Base-by-base conservation (phyloP, 2,329 filamentous ascomycete species). In the Ophiostoma triangulosporum region DNA sequence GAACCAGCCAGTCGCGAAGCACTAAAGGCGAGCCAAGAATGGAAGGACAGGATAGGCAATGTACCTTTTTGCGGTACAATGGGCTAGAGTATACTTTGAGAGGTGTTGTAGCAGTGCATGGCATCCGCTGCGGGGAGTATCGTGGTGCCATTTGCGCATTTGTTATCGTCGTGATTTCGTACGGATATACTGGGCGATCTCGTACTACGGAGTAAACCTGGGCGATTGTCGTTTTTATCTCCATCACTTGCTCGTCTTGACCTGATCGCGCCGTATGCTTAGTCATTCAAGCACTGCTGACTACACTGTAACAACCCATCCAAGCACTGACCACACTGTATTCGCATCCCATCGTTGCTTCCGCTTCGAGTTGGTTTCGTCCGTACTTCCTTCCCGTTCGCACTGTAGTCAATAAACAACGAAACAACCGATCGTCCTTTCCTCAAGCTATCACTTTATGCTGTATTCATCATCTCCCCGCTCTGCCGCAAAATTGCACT, bases 1-100 rank as follows among this genome's bases (percentile, higher is more conserved):
- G 53, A 46, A 11, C 43, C 26, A 29, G 12, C 35, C 24, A 26
- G 22, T 32, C 45, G 53, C 48, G 52, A 46, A 46, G 50, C 52
- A 48, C 52, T 38, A 38, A 26, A 50, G 45, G 22, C 32, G 40
- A 49, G 26, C 40, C 27, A 54, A 32, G 12, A 26, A 20, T 24
- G 32, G 22, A 24, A 36, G 29, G 29, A 20, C 12, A 6, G 12
- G 43, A 22, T 14, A 11, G n/a, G 15, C 22, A 31, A 12, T 12
- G 43, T 46, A 46, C 15, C n/a, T 3, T 17, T 31, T 46, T 9
- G 43, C 43, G 1, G 14, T 4, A 2, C 29, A 1, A 12, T 12
- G 3, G 7, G 24, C 43, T 3, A 29, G 29, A 46, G 26, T 9
- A 11, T 46, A 46, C 43, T 46, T 29, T 11, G 7, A 12, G 9